phyloP scores from a whole-genome alignment of 1,284 basidiomycete species.

The Apiotrichum akiyoshidainum region DNA sequence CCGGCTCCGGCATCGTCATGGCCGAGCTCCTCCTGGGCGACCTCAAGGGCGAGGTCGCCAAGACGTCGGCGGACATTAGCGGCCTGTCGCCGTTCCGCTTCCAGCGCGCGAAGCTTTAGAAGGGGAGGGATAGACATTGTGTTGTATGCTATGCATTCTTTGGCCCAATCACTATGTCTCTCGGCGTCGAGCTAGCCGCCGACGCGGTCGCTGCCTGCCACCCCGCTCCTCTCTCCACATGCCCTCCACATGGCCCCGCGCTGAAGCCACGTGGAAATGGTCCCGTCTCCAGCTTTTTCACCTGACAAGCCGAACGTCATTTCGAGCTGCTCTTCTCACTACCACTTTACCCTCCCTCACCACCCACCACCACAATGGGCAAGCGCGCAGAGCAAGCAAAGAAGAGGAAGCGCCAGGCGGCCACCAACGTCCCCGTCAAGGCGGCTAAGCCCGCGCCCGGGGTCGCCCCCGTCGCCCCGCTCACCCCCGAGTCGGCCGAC shows the following conservation, averaged over 20 bases:
- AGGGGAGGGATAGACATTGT: neutral
- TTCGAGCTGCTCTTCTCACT: too few relatives aligned
- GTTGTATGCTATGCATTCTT: neutral
- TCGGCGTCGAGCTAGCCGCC: too few relatives aligned
- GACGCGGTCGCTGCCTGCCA: too few relatives aligned
- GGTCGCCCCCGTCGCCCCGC: constrained; percentile 11
- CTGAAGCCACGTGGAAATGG: too few relatives aligned
- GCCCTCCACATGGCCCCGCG: too few relatives aligned
- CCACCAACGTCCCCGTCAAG: neutral
- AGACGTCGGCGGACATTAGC: constrained; percentile 12
- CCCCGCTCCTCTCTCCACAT: too few relatives aligned
- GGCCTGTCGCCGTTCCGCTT: constrained; percentile 16
- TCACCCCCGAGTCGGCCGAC: constrained; percentile 5
- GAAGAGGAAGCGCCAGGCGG: constrained; percentile 27
- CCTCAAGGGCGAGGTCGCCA: constrained; percentile 1
- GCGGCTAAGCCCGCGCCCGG: constrained; percentile 3
- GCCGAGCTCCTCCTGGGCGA: constrained; percentile 11
- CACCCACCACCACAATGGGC: constrained; percentile 21
- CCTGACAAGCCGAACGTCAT: too few relatives aligned
- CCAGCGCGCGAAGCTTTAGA: constrained; percentile 8
- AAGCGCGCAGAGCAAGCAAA: constrained; percentile 34
- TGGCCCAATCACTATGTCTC: too few relatives aligned
- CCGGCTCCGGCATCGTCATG: constrained; percentile 14
- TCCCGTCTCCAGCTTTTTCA: too few relatives aligned
- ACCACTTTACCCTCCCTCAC: too few relatives aligned